Conservation (phyloP, 148 eudicot species). For the Silene conica region DNA sequence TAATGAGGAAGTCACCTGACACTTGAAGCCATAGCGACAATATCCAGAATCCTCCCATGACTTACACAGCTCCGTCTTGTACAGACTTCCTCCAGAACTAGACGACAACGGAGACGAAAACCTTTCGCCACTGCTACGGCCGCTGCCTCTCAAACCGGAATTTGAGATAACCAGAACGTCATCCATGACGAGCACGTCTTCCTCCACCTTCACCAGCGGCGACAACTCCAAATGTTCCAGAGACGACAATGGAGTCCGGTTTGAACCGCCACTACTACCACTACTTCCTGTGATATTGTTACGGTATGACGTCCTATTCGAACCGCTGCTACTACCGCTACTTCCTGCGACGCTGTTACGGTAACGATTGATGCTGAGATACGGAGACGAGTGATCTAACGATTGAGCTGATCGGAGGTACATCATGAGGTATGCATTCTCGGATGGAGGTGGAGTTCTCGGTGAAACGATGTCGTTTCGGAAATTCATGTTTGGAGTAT, state of each 20-base stretch:
- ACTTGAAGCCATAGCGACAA: conserved; percentile 45
- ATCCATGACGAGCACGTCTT: conserved; percentile 64
- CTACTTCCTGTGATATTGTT: conserved; percentile 9
- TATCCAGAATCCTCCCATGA: conserved; percentile 39
- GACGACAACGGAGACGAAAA: conserved; percentile 25
- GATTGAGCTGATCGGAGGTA: conserved; percentile 28
- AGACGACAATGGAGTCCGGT: conserved; percentile 24
- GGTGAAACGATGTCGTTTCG: conserved; percentile 27
- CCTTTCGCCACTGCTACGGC: conserved; percentile 6
- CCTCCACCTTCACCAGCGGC: conserved; percentile 42
- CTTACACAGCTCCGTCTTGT: conserved; percentile 39
- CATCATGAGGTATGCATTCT: conserved; percentile 27
- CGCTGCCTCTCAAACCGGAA: conserved; percentile 11
- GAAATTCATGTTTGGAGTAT: conserved; percentile 22
- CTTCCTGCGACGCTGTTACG: conserved; percentile 7
- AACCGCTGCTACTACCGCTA: conserved; percentile 16
- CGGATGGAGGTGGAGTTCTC: conserved; percentile 10
- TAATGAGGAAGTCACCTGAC: conserved; percentile 28
- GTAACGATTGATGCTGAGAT: conserved; percentile 13
- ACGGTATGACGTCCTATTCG: conserved; percentile 15
- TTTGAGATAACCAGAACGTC: conserved; percentile 33
- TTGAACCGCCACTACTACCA: conserved; percentile 10
- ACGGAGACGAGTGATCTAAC: conserved; percentile 18
- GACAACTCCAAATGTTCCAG: conserved; percentile 32
- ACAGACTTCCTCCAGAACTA: conserved; percentile 19